Percentiles rank a stretch among this genome's conserved stretches.
phyloP scores from a whole-genome alignment of 208 protist genomes.

The Wallacemonas rigidus region DNA sequence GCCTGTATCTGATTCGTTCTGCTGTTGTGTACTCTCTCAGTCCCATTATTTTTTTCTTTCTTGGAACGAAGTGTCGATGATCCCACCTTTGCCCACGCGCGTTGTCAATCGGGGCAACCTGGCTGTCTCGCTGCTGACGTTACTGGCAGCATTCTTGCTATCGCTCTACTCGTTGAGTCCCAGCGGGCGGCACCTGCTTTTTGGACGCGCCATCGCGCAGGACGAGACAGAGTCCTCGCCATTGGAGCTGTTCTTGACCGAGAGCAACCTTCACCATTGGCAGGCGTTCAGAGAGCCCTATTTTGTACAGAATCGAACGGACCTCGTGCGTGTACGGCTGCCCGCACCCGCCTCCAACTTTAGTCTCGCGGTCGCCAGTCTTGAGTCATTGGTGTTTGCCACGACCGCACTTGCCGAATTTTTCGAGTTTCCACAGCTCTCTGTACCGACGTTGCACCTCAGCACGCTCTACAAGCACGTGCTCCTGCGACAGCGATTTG shows the following conservation, averaged over 20 bases:
- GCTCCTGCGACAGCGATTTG: not conserved
- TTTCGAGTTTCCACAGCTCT: not conserved
- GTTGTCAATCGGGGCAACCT: constrained; percentile 26
- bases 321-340: constrained; percentile 5
- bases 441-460: not conserved
- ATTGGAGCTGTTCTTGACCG: constrained; percentile 9
- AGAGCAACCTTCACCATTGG: not conserved
- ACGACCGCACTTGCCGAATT: not conserved
- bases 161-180: constrained; percentile 24
- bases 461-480: constrained; percentile 10
- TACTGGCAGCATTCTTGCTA: constrained; percentile 16
- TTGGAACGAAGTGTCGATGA: too few relatives aligned
- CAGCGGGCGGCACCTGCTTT: constrained; percentile 16
- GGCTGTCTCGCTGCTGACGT: constrained; percentile 16
- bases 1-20: not conserved
- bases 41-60: too few relatives aligned
- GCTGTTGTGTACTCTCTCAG: constrained; percentile 1
- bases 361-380: not conserved
- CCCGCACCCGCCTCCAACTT: constrained; percentile 4
- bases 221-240: constrained; percentile 2
- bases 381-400: not conserved
- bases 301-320: not conserved
- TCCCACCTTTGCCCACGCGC: constrained; percentile 2
- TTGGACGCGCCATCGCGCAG: constrained; percentile 16
- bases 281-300: not conserved